These are phyloP conservation scores for Xylaria intraflava DNA, from an alignment of 495 filamentous ascomycete species.

Conservation along the genomic window DNA sequence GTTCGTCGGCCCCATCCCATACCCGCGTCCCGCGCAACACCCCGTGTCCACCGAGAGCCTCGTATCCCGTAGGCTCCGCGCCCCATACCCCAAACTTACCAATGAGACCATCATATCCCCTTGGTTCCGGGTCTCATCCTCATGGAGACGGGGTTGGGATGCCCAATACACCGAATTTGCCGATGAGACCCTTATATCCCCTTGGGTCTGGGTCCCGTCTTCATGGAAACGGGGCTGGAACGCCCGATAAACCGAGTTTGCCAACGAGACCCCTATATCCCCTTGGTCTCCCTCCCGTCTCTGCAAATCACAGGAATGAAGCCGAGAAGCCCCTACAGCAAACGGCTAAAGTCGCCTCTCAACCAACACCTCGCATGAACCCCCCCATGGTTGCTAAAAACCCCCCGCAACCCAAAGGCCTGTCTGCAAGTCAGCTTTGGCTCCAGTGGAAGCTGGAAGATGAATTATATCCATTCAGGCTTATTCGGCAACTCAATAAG, in stretches of 20 bases:
- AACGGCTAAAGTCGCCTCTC: neutral
- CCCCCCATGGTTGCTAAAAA: neutral
- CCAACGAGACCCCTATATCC: too few relatives aligned
- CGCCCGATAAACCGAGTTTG: too few relatives aligned
- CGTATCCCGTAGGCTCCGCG: too few relatives aligned
- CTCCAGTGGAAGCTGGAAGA: neutral
- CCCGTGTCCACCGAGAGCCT: too few relatives aligned
- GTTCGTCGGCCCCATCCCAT: neutral
- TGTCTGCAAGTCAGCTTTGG: neutral
- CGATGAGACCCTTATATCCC: neutral
- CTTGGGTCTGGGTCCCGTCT: neutral
- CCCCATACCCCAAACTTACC: too few relatives aligned
- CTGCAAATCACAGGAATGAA: neutral
- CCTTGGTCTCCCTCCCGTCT: too few relatives aligned
- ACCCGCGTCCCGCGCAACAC: neutral
- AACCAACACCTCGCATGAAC: neutral
- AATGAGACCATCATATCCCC: too few relatives aligned
- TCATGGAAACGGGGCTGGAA: too few relatives aligned
- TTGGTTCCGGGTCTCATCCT: too few relatives aligned
- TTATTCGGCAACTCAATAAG: neutral
- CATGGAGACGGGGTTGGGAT: too few relatives aligned
- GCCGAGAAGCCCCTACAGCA: neutral
- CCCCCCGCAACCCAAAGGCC: neutral
- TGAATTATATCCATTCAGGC: constrained; percentile 1
- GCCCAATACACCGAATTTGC: too few relatives aligned